Conservation (phyloP, 2,329 filamentous ascomycete genomes). For the Exophiala xenobiotica region DNA sequence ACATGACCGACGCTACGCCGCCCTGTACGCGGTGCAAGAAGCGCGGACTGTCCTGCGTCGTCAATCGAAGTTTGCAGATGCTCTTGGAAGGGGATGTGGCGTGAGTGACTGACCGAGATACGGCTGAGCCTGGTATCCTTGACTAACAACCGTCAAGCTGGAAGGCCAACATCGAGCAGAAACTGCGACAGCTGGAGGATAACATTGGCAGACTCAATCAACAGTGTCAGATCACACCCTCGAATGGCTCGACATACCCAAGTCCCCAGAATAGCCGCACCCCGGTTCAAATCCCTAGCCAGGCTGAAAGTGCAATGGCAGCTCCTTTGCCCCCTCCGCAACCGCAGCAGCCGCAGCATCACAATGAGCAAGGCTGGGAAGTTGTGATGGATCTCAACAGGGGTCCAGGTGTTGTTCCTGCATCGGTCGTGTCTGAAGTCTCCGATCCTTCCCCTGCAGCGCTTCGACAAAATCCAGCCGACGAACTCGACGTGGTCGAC, state of each 20-base stretch:
- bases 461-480: conserved; percentile 35
- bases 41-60: conserved; percentile 49
- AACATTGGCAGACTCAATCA: conserved; percentile 30
- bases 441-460: conserved; percentile 42
- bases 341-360: conserved; percentile 15
- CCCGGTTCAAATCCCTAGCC: not conserved
- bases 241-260: not conserved
- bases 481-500: conserved; percentile 50
- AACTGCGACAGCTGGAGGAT: conserved; percentile 39
- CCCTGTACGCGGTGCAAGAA: conserved; percentile 51
- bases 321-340: not conserved
- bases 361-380: conserved; percentile 36
- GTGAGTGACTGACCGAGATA: conserved; percentile 5
- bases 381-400: conserved; percentile 41
- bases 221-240: not conserved
- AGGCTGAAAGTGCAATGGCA: not conserved
- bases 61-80: conserved; percentile 54
- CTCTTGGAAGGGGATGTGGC: conserved; percentile 33
- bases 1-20: conserved; percentile 48
- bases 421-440: conserved; percentile 56
- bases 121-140: not conserved
- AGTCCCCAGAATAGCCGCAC: conserved; percentile 11
- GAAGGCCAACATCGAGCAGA: conserved; percentile 41
- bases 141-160: conserved; percentile 34
- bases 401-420: conserved; percentile 45